Evolutionary conservation across 2,329 filamentous ascomycete genomes (phyloP).

Genomic region (Colletotrichum truncatum): DNA sequence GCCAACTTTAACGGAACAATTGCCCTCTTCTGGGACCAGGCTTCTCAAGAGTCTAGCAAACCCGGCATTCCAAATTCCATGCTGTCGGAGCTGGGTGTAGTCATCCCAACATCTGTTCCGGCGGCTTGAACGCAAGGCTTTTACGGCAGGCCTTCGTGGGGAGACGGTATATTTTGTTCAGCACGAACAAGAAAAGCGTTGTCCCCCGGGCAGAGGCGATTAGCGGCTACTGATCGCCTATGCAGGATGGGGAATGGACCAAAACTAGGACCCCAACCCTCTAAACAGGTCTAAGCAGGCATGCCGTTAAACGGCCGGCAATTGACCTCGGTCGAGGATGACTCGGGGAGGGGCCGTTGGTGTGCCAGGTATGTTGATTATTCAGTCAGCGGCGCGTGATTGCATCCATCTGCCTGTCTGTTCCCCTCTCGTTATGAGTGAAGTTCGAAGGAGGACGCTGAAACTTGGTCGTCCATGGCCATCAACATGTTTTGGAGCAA

Average conservation of each 20-base stretch:
- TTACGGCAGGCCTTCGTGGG: no score
- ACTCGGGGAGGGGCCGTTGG: not conserved
- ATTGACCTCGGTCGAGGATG: slow-evolving; percentile 14
- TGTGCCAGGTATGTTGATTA: not conserved
- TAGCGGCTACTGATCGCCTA: slow-evolving; percentile 10
- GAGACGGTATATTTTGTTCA: not conserved
- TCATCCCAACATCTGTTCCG: not conserved
- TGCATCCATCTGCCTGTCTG: no score
- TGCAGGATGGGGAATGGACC: not conserved
- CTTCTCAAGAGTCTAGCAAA: not conserved
- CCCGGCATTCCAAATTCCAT: not conserved
- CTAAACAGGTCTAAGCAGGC: no score
- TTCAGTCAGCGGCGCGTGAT: not conserved
- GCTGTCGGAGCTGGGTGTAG: not conserved
- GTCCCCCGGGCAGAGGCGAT: not conserved
- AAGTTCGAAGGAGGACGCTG: not conserved
- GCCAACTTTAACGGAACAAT: not conserved
- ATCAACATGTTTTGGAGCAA: not conserved
- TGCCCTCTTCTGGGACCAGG: not conserved
- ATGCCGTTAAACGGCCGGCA: slow-evolving; percentile 19
- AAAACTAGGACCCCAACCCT: not conserved
- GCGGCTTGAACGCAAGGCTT: not conserved
- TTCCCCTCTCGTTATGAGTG: no score
- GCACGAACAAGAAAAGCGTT: slow-evolving; percentile 1
- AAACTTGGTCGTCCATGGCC: not conserved